Percentiles rank a stretch among this genome's conserved stretches.
Conservation (phyloP, 202 grass and related monocot genomes). For the Sporobolus alterniflorus region DNA sequence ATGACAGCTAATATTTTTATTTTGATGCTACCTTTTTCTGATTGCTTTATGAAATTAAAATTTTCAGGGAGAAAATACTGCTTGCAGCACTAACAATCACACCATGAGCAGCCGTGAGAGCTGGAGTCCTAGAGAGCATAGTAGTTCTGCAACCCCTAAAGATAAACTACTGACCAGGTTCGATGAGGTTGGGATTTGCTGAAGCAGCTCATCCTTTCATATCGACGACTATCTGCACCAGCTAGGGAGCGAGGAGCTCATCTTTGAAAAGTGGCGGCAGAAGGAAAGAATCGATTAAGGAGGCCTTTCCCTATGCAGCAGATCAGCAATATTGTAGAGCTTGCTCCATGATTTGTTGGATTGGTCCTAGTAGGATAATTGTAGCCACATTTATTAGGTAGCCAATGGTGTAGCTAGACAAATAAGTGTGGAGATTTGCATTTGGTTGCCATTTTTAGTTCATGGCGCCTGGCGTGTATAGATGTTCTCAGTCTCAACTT, state of each 20-base stretch:
- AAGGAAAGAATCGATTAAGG: constrained; percentile 69
- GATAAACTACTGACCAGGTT: constrained; percentile 36
- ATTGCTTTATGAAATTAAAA: neutral
- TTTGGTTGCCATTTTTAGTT: constrained; percentile 10
- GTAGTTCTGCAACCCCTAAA: constrained; percentile 37
- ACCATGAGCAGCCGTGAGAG: constrained; percentile 70
- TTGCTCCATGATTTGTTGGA: constrained; percentile 4
- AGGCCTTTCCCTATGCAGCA: constrained; percentile 62
- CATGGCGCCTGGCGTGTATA: constrained; percentile 2
- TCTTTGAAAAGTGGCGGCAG: constrained; percentile 70
- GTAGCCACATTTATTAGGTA: neutral
- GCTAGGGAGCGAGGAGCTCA: constrained; percentile 52
- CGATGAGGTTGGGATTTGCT: constrained; percentile 28
- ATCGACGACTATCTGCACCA: constrained; percentile 83
- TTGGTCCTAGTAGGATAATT: neutral
- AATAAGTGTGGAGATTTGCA: constrained; percentile 23
- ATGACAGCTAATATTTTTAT: neutral
- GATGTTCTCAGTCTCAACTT: neutral
- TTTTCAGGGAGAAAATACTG: constrained; percentile 58
- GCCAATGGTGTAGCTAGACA: constrained; percentile 18
- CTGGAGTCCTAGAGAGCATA: constrained; percentile 68
- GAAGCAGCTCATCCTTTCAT: constrained; percentile 49
- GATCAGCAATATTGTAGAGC: constrained; percentile 56
- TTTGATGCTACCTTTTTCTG: neutral
- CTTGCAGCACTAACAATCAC: constrained; percentile 45